phyloP scores from a whole-genome alignment of 1,284 basidiomycete species.

The Malassezia obtusa region DNA sequence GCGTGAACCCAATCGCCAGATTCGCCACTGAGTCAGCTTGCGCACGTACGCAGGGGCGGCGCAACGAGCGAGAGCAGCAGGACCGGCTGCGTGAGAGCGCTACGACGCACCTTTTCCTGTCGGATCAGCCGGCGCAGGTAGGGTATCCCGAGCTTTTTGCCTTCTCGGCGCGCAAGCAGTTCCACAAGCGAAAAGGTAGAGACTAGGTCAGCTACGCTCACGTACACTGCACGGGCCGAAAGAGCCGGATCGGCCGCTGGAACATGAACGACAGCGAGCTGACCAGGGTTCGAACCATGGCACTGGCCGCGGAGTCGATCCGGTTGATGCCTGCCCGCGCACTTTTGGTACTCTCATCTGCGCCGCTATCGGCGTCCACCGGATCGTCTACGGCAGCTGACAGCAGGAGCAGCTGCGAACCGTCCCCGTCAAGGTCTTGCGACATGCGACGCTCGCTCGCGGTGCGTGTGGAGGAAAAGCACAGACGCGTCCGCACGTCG shows the following conservation, averaged over 20 bases:
- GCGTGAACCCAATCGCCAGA: constrained; percentile 46
- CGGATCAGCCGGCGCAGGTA: constrained; percentile 45
- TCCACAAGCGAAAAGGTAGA: constrained; percentile 48
- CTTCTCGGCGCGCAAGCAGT: constrained; percentile 48
- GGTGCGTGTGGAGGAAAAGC: background rate
- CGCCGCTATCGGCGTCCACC: background rate
- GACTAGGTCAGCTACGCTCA: constrained; percentile 1
- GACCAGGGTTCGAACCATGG: constrained; percentile 39
- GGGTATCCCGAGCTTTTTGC: constrained; percentile 32
- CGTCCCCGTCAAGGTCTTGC: background rate
- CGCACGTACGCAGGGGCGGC: constrained; percentile 34
- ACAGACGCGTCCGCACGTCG: background rate
- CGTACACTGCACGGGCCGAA: constrained; percentile 45
- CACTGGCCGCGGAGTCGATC: constrained; percentile 33
- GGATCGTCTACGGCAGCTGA: background rate
- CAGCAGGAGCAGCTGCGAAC: background rate
- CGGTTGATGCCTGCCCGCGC: background rate
- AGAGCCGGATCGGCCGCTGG: constrained; percentile 48
- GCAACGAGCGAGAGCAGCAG: constrained; percentile 33
- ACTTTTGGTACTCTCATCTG: background rate
- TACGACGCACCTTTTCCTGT: constrained; percentile 28
- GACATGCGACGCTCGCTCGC: background rate
- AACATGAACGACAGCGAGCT: constrained; percentile 49
- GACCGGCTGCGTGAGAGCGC: background rate
- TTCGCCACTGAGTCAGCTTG: constrained; percentile 31